Evolutionary conservation across 2,329 filamentous ascomycete genomes (phyloP), one percentile per base, ranked within the genome.

Genomic region (Cercospora janseana): DNA sequence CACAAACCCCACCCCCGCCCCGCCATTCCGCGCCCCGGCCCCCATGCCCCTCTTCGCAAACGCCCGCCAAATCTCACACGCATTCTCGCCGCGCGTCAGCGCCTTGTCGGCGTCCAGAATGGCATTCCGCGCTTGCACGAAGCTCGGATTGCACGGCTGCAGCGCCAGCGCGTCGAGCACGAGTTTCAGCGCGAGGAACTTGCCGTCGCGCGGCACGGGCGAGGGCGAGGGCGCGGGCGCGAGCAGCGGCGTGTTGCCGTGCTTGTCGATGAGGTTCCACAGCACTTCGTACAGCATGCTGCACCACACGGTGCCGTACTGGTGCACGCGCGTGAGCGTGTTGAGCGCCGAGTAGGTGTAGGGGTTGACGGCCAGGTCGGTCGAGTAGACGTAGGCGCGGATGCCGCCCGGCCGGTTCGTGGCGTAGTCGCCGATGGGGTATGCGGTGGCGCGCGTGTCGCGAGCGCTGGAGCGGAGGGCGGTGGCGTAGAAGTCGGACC

Each of bases 21-120:
- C n/a, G n/a, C n/a, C n/a, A n/a, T 26, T 47, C 29, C 20, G 27
- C 13, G 42, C 43, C 47, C 42, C 45, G 37, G 52, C 49, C 12
- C 79, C 79, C 2, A 81, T 63, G n/a, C 79, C 79, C 38, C 79
- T 68, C 72, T 80, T 81, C 1, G 79, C 78, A 57, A 81, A 81
- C 0, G 60, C 79, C 10, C 58, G 76, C 79, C 79, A 81, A 51
- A 81, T 66, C 56, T 72, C 70, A 46, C 79, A 81, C 9, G 59
- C 51, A 63, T 81, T 81, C 8, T 59, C 62, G 2, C 78, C 79
- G 1, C 70, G 72, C 1, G 78, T 81, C 6, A 81, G 67, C 3
- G 72, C 71, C 26, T 64, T 64, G 60, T 81, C 79, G 0, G 79
- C 79, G 50, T 81, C 79, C 16, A 81, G 59, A 55, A 81, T 81